Conservation (phyloP, 345 rosid species). For the Euphorbia peplus region DNA sequence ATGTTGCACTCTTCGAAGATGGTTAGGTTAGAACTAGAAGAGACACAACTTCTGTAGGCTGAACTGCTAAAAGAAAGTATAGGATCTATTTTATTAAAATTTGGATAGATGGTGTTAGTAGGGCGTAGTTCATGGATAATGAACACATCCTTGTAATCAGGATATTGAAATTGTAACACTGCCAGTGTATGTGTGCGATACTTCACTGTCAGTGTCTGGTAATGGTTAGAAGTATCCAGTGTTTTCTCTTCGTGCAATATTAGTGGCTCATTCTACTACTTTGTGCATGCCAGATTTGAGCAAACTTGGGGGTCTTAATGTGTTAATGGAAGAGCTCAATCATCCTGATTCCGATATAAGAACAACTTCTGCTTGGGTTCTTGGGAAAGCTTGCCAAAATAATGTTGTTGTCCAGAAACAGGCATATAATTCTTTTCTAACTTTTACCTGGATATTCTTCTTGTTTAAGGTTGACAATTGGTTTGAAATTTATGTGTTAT, state of each 20-base stretch:
- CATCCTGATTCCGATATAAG: conserved; percentile 66
- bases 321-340: conserved; percentile 51
- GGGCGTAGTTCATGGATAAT: background rate
- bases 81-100: too few species aligned
- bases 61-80: background rate
- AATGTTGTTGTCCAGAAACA: conserved; percentile 76
- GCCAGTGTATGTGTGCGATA: background rate
- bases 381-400: conserved; percentile 92
- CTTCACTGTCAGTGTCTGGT: too few species aligned
- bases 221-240: background rate
- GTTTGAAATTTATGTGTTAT: background rate
- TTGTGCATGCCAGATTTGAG: conserved; percentile 53
- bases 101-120: background rate
- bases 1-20: background rate
- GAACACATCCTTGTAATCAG: background rate
- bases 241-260: background rate
- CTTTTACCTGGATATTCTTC: background rate
- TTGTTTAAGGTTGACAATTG: background rate
- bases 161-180: background rate
- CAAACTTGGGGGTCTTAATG: conserved; percentile 72
- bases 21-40: background rate
- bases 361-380: conserved; percentile 87
- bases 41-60: background rate
- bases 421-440: conserved; percentile 33
- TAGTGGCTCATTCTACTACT: conserved; percentile 1